These are phyloP conservation scores for Fusarium pseudoanthophilum DNA, from an alignment of 2,329 filamentous ascomycete genomes.

Conservation along the genomic window DNA sequence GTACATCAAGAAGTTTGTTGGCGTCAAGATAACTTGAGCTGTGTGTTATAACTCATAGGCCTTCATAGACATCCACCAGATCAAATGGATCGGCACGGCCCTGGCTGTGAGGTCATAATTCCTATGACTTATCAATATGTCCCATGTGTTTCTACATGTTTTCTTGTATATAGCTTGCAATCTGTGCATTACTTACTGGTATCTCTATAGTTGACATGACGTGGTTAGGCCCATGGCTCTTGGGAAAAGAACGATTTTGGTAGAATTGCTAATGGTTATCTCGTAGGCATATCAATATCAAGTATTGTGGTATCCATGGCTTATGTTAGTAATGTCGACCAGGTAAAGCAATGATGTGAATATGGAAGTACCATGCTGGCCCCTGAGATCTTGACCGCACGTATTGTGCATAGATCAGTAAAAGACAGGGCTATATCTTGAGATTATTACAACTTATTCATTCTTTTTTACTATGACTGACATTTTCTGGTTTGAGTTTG, in stretches of 20 bases:
- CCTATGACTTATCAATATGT: neutral
- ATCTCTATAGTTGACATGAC: neutral
- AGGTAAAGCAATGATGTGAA: neutral
- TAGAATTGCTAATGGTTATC: no score
- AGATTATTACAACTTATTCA: neutral
- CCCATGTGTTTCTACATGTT: neutral
- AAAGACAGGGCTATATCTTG: neutral
- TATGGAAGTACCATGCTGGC: neutral
- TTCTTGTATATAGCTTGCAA: neutral
- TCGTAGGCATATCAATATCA: neutral
- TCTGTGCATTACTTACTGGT: neutral
- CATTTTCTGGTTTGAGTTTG: neutral
- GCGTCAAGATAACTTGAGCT: neutral
- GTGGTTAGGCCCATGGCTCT: neutral
- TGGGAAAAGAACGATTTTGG: neutral
- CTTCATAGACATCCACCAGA: neutral
- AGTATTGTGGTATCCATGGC: no score
- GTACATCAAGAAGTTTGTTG: slow-evolving; percentile 18
- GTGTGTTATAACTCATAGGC: neutral
- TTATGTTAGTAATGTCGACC: neutral
- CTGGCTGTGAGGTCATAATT: slow-evolving; percentile 24
- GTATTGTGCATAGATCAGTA: neutral
- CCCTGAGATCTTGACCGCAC: neutral
- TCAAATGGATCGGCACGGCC: slow-evolving; percentile 37
- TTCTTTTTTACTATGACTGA: neutral